phyloP scores from a whole-genome alignment of 2,329 filamentous ascomycete genomes.

The Trichoderma koningii region DNA sequence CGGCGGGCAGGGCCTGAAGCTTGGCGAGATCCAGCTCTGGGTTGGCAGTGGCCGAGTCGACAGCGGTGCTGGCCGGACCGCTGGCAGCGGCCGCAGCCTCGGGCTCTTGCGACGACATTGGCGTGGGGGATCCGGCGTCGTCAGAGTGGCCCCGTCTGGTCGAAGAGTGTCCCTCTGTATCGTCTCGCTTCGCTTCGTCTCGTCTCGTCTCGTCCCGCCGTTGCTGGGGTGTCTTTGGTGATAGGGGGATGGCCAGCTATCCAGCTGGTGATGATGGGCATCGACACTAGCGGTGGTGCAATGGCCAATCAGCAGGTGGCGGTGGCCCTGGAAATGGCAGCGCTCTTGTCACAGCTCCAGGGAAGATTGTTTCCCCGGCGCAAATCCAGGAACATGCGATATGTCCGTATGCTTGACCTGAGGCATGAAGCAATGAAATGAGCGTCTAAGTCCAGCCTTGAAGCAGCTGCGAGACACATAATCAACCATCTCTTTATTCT shows the following conservation, averaged over 20 bases:
- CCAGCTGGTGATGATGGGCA: constrained; percentile 27
- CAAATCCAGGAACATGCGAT: constrained; percentile 28
- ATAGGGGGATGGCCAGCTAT: constrained; percentile 21
- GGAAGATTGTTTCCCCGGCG: constrained; percentile 41
- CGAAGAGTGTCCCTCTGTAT: constrained; percentile 13
- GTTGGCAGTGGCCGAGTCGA: constrained; percentile 51
- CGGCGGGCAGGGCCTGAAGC: constrained; percentile 82
- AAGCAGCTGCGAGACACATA: neutral
- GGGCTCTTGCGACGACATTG: constrained; percentile 46
- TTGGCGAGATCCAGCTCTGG: constrained; percentile 88
- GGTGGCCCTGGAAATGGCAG: constrained; percentile 17
- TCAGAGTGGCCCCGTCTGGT: constrained; percentile 29
- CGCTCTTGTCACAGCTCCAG: constrained; percentile 13
- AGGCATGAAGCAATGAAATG: neutral
- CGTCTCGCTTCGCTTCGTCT: constrained; percentile 3
- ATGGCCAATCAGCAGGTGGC: constrained; percentile 29
- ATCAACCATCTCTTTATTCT: neutral
- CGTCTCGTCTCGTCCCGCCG: neutral
- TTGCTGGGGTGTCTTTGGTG: constrained; percentile 6
- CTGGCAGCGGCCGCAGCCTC: constrained; percentile 38
- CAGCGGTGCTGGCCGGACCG: constrained; percentile 39
- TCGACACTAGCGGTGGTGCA: constrained; percentile 24
- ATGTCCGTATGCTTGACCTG: neutral
- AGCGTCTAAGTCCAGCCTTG: neutral
- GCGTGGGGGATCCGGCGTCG: constrained; percentile 25